Evolutionary conservation across 2,329 filamentous ascomycete genomes (phyloP).

Genomic region (Lachnellula arida): DNA sequence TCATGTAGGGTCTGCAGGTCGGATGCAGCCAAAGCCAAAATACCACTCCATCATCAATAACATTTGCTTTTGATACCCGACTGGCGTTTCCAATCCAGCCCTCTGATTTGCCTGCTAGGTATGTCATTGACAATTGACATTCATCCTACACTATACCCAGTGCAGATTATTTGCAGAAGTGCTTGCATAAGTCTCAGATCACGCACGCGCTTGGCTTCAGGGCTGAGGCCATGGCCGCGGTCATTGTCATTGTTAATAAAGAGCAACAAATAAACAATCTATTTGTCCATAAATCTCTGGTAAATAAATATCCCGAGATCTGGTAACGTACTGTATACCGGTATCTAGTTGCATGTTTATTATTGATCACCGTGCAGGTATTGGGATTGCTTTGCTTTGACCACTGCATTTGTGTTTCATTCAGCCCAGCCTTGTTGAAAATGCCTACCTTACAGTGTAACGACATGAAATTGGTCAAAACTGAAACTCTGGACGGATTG

Average conservation of each 20-base stretch:
- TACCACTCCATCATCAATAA: background rate
- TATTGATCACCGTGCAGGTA: background rate
- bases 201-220: background rate
- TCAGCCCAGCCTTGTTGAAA: background rate
- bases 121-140: conserved; percentile 2
- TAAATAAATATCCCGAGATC: conserved; percentile 5
- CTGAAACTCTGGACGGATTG: background rate
- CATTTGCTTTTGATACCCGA: background rate
- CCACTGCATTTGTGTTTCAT: conserved; percentile 3
- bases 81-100: background rate
- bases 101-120: conserved; percentile 1
- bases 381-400: background rate
- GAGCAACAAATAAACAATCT: conserved; percentile 6
- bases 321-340: conserved; percentile 1
- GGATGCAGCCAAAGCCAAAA: background rate
- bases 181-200: background rate
- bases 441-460: too few species aligned
- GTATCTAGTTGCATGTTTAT: background rate
- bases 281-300: background rate
- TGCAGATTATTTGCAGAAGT: too few species aligned
- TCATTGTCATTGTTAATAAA: background rate
- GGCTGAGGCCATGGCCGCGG: background rate
- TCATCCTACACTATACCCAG: background rate
- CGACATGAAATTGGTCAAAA: too few species aligned
- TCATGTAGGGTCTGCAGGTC: background rate